Evolutionary conservation across 495 filamentous ascomycete genomes (phyloP), one percentile per base, ranked within the genome.

Genomic region (Podospora australis): DNA sequence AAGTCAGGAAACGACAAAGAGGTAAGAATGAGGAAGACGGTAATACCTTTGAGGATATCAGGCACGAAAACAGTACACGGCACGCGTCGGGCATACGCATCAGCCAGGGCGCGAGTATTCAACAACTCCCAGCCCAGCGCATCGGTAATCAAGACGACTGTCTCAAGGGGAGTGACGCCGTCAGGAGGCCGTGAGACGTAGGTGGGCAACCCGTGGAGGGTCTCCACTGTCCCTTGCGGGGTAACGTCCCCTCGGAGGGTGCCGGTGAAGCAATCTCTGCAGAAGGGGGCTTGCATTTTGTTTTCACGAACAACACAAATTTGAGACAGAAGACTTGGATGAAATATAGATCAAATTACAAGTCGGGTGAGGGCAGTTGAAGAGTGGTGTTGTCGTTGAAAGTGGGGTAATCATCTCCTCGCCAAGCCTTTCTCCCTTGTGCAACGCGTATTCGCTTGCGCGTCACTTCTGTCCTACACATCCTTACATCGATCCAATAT

Each of bases 1-100:
- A n/a, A n/a, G n/a, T n/a, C n/a, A n/a, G n/a, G n/a, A n/a, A n/a
- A n/a, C n/a, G n/a, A n/a, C n/a, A n/a, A n/a, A n/a, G n/a, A n/a
- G n/a, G n/a, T n/a, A n/a, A n/a, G n/a, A n/a, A n/a, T n/a, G n/a
- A n/a, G n/a, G n/a, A n/a, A n/a, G n/a, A n/a, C n/a, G n/a, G n/a
- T 17, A 20, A 7, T 38, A 78, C 80, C 79, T 44, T 70, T 59
- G 75, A 82, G 78, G 53, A 83, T 79, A 46, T 84, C 78, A 0
- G 79, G 81, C 34, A 78, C 52, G 51, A 77, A 79, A 23, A 82
- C 77, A 3, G 56, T 59, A 52, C 66, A 74, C 9, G 59, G 66
- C 0, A 72, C 70, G 47, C 68, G 68, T 21, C 69, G 58, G 3
- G 79, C 75, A 50, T 75, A 79, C 21, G 57, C 46, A 51, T 84